Base-by-base conservation (phyloP, 2,329 filamentous ascomycete genomes). In the Cadophora malorum region DNA sequence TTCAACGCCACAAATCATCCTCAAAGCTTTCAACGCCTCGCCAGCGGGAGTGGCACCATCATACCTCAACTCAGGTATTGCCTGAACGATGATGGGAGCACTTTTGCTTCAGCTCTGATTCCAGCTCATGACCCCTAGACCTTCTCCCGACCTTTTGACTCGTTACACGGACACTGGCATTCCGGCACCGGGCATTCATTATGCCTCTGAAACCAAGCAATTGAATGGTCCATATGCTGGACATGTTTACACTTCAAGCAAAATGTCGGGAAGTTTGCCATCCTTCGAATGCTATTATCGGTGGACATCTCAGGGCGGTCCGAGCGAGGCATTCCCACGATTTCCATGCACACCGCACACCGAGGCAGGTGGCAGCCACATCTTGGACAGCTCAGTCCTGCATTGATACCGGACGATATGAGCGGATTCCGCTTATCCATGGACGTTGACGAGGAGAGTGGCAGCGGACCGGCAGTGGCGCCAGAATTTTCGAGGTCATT, bases 161-260 rank as follows among this genome's bases (percentile, higher is more conserved):
- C 70, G 68, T 77, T 78, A 69, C 88, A 91, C 45, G 84, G 82
- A 71, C 89, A 91, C 63, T 87, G 83, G 74, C 89, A 91, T 78
- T 91, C 89, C 0, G 89, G 88, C 61, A 91, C 88, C 0, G 89
- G 88, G 74, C 89, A 91, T 78, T 91, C 88, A 33, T 83, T 83
- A 71, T 91, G 88, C 38, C 86, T 79, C 7, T 83, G 81, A 73
- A 91, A 91, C 89, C 89, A 91, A 78, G 86, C 83, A 72, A 87
- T 79, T 6, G 88, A 88, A 75, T 91, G 89, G 72, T 91, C 89
- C 67, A 90, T 81, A 73, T 91, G 89, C 74, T 89, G 79, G 10
- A 90, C 88, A 74, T 91, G 89, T 74, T 90, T 88, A 76, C 89
- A 91, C 72, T 85, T 84, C 53, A 91, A 81, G 69, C 89, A 91